These are phyloP conservation scores for Blastomyces emzantsi DNA, from an alignment of 2,329 filamentous ascomycete species.

Conservation along the genomic window DNA sequence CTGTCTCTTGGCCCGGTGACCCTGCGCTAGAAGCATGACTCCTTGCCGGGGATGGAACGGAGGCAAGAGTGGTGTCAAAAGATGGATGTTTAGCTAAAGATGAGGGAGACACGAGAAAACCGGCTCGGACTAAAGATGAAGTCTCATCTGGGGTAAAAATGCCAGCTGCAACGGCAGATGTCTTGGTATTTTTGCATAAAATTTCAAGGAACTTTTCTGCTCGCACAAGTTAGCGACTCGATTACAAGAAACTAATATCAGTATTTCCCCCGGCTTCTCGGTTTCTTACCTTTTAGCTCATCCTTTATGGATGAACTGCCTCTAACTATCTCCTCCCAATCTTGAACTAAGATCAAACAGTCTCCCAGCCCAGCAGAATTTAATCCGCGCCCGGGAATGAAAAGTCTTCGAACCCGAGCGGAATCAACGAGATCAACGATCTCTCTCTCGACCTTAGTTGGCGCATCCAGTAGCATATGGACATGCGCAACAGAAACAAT, in stretches of 20 bases:
- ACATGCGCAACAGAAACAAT: conserved; percentile 53
- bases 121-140: conserved; percentile 42
- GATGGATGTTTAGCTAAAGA: conserved; percentile 31
- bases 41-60: conserved; percentile 19
- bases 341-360: conserved; percentile 46
- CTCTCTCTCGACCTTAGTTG: conserved; percentile 52
- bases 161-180: conserved; percentile 38
- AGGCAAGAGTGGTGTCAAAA: conserved; percentile 35
- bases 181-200: conserved; percentile 40
- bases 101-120: conserved; percentile 47
- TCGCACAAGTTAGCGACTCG: conserved; percentile 42
- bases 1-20: background rate
- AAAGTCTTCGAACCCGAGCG: conserved; percentile 46
- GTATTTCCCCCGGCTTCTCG: conserved; percentile 18
- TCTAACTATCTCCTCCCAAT: conserved; percentile 42
- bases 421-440: conserved; percentile 45
- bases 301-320: conserved; percentile 28
- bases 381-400: conserved; percentile 48
- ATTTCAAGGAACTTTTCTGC: conserved; percentile 43
- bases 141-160: conserved; percentile 42
- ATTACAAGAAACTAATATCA: conserved; percentile 14
- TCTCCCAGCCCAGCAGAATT: conserved; percentile 50
- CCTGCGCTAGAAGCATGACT: conserved; percentile 4
- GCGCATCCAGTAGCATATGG: conserved; percentile 47
- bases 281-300: conserved; percentile 32